phyloP scores from a whole-genome alignment of 2,329 filamentous ascomycete species.

The Akanthomyces lecanii region DNA sequence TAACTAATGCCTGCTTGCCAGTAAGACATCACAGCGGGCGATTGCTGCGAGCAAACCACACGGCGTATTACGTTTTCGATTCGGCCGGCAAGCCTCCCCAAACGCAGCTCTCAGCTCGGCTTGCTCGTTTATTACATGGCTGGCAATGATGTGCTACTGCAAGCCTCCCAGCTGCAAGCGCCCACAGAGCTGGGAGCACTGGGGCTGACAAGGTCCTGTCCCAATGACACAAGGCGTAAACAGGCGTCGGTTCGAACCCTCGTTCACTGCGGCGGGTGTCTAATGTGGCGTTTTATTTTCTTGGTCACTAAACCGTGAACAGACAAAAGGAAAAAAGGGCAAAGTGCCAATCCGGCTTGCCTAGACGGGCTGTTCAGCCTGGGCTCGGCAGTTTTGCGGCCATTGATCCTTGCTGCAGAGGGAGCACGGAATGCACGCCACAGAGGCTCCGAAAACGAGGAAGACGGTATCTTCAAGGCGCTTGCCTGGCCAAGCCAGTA shows the following conservation, averaged over 20 bases:
- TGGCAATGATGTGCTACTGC: no score
- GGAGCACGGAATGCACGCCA: no score
- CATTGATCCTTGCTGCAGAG: neutral
- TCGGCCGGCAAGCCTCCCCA: no score
- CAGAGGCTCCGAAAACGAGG: no score
- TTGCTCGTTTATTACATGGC: no score
- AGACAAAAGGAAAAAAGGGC: neutral
- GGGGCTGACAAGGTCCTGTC: neutral
- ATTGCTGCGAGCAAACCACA: no score
- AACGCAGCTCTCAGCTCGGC: no score
- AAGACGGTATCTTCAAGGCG: no score
- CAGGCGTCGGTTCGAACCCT: neutral
- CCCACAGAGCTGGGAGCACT: neutral
- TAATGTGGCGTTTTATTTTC: neutral
- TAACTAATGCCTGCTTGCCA: no score
- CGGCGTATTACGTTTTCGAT: no score
- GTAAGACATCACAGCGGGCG: neutral
- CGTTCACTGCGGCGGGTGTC: neutral
- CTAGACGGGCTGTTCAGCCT: neutral
- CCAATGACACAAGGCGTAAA: neutral
- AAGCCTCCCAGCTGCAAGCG: neutral
- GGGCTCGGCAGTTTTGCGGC: neutral
- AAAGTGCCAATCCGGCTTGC: neutral
- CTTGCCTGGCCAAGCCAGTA: no score
- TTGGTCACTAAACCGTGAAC: neutral